Base-by-base conservation (phyloP, 805 yeast species). In the Candida jianshihensis region DNA sequence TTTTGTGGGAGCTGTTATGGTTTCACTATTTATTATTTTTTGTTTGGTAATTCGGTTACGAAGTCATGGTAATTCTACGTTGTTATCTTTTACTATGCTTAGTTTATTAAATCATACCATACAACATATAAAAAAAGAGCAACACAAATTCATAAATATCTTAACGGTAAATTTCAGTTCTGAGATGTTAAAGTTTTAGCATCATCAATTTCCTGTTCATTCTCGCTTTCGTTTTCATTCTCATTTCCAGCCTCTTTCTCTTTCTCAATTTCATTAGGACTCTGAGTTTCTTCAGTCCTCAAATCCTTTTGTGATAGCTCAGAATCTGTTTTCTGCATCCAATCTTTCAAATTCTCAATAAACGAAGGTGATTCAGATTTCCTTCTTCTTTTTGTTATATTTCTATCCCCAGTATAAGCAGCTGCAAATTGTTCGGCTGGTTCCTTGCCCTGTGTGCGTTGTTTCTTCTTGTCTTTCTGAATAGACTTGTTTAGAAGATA, bases 391-490 rank as follows among this genome's bases (percentile, higher is more conserved):
- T 30, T 35, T 26, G 19, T 9, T 21, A 36, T 2, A 46, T 67
- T 55, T 35, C 63, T 74, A 51, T 77, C 78, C 12, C 81, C 85
- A 27, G 76, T 72, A 61, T 78, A 81, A 38, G 75, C 82, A 13
- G 81, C 71, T 40, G 80, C 77, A 28, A 49, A 49, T 27, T 34
- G 35, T 17, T 34, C 38, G 1, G 46, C 43, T 18, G 43, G 43
- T 20, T 40, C 41, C 15, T 19, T 31, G 10, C 16, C 24, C n/a
- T 19, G 19, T 3, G 86, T 85, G 10, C 33, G 32, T 9, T 37
- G 42, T 12, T 46, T 53, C 17, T 34, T 43, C 12, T 46, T 53
- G 16, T 36, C 48, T 37, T 46, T 50, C 32, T 47, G 39, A 2
- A 44, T 43, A 4, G 60, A 68, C 41, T 68, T 68, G 24, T 70